phyloP scores from a whole-genome alignment of 441 rosid genomes.

The Populus tomentosa region DNA sequence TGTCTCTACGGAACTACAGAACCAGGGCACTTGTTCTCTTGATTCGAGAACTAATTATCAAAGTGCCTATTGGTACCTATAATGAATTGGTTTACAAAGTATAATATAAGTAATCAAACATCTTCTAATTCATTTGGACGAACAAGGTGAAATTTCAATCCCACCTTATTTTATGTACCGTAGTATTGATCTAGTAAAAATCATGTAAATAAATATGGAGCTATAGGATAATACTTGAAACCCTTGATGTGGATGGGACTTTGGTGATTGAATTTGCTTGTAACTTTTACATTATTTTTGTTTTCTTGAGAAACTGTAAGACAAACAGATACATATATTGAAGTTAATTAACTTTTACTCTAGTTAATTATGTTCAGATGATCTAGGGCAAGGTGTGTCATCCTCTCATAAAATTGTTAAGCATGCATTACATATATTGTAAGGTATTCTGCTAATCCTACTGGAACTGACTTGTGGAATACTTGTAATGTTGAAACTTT shows the following conservation, averaged over 20 bases:
- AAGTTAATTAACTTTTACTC: not conserved
- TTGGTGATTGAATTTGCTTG: not conserved
- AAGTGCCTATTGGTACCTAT: not conserved
- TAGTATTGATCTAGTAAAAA: conserved; percentile 1
- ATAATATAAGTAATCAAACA: not conserved
- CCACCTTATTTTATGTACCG: conserved; percentile 4
- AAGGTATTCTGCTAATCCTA: not conserved
- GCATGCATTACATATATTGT: not conserved
- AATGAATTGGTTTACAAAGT: conserved; percentile 2
- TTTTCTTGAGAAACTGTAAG: not conserved
- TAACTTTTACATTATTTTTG: not conserved
- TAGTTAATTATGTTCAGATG: not conserved
- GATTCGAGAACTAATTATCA: not conserved
- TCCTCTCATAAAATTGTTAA: not conserved
- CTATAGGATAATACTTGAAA: not conserved
- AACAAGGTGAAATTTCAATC: not conserved
- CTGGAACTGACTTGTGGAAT: not conserved
- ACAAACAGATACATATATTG: not conserved
- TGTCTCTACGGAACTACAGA: not conserved
- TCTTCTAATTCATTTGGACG: conserved; percentile 4
- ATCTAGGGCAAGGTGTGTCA: not conserved
- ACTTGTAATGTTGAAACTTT: not conserved
- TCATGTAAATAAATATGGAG: not conserved
- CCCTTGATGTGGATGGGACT: not conserved
- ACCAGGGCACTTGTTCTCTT: not conserved